Evolutionary conservation across 495 filamentous ascomycete genomes (phyloP), one percentile per base, ranked within the genome.

Genomic region (Neurospora tetrasperma): DNA sequence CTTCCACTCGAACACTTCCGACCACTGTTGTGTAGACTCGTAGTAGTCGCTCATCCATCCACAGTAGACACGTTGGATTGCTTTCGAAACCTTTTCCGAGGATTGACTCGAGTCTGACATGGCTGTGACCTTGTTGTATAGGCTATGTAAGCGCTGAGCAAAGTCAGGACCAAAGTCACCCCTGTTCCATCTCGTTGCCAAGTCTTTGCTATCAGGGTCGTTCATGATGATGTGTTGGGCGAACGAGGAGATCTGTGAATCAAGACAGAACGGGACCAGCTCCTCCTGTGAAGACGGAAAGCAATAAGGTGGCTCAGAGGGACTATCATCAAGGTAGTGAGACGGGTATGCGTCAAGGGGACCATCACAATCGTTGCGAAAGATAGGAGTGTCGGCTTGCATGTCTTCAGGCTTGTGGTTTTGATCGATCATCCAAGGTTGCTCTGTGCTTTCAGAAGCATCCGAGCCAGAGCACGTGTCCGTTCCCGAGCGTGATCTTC

Each of bases 1-100:
- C 4, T 70, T 74, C 75, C 75, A 79, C 31, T 71, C 69, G 31
- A 79, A 74, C 1, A 74, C 73, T 16, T 73, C 44, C 1, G 74
- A 74, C 79, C 78, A 78, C 31, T 78, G 71, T 35, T 70, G 62
- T 4, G 72, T 38, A 10, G 73, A 74, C 73, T 79, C 75, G 69
- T 77, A 79, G 20, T 77, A 80, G 40, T 80, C 78, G 39, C 70
- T 71, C 41, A 80, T 54, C 78, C 78, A 79, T 5, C 79, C 79
- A 16, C 77, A 66, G 27, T 70, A 75, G 27, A 79, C 48, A 4
- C 66, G 74, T 71, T 76, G 74, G 73, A 80, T 75, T 75, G 79
- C 74, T 41, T 66, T 69, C 5, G 42, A 62, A 14, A 76, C 78
- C 5, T 59, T 27, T 2, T 27, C 39, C 11, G 76, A 73, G 7